A percentile compares a stretch with the other conserved stretches of the same genome.
Conservation (phyloP, 768 basidiomycete genomes). For the Tulasnella sp. region DNA sequence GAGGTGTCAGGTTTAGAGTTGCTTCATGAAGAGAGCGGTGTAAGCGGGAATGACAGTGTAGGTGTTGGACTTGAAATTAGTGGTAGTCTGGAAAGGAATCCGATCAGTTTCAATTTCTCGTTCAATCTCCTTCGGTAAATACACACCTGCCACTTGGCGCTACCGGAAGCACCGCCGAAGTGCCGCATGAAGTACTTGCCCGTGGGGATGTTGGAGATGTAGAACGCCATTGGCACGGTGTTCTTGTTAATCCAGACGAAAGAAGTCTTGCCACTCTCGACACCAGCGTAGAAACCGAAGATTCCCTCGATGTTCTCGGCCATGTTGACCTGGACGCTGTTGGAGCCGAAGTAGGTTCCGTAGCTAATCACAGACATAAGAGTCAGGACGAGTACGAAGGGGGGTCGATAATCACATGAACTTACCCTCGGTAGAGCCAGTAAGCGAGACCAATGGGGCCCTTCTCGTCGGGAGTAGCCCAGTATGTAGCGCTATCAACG, state of each 20-base stretch:
- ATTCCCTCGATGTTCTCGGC: slow-evolving; percentile 40
- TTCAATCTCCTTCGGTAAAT: not conserved
- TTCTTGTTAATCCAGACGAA: slow-evolving; percentile 54
- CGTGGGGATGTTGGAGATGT: slow-evolving; percentile 45
- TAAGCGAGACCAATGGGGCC: slow-evolving; percentile 51
- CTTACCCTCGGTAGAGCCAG: slow-evolving; percentile 54
- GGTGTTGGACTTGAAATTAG: slow-evolving; percentile 35
- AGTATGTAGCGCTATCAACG: slow-evolving; percentile 53
- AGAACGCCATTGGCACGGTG: slow-evolving; percentile 42
- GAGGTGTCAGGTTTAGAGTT: slow-evolving; percentile 24
- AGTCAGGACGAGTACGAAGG: not conserved
- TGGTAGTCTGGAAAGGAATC: slow-evolving; percentile 31
- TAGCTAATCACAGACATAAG: slow-evolving; percentile 36
- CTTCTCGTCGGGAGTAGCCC: slow-evolving; percentile 46
- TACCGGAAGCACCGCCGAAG: slow-evolving; percentile 51
- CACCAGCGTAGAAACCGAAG: slow-evolving; percentile 48
- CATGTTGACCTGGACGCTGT: slow-evolving; percentile 47
- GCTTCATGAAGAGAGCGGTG: slow-evolving; percentile 40
- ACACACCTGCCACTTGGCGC: slow-evolving; percentile 49
- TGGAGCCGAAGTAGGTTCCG: slow-evolving; percentile 46
- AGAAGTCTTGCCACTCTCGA: slow-evolving; percentile 39
- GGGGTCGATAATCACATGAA: not conserved
- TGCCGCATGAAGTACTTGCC: slow-evolving; percentile 52
- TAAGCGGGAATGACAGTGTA: slow-evolving; percentile 41
- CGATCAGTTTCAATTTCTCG: not conserved